Evolutionary conservation across 108 stramenopile species (phyloP).

Genomic region (Aurantiochytrium sp.): DNA sequence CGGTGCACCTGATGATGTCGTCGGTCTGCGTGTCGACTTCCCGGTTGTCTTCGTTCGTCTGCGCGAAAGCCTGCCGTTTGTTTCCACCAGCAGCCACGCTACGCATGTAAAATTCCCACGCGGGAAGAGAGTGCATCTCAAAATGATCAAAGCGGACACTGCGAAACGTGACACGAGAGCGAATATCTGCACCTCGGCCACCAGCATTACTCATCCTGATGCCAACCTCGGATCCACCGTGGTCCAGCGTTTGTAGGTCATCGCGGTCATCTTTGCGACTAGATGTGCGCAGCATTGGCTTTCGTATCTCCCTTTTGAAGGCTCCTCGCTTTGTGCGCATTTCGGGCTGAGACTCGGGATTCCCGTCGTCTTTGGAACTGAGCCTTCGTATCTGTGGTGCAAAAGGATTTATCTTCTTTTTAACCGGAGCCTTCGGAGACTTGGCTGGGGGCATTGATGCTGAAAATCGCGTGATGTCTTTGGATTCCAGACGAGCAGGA

Average conservation of each 20-base stretch:
- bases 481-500: neutral
- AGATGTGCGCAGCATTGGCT: neutral
- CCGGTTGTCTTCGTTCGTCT: neutral
- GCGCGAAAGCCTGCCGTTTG: neutral
- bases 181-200: neutral
- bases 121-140: neutral
- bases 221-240: neutral
- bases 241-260: neutral
- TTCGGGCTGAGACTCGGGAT: neutral
- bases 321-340: neutral
- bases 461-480: neutral
- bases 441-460: neutral
- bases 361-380: neutral
- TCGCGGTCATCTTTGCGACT: neutral
- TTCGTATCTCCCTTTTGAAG: neutral
- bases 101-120: conserved; percentile 8
- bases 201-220: neutral
- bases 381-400: neutral
- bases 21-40: neutral
- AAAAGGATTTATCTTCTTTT: neutral
- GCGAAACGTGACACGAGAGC: neutral
- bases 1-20: neutral
- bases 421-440: neutral
- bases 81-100: neutral
- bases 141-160: neutral